Base-by-base conservation (phyloP, 441 rosid genomes). In the Adansonia grandidieri region DNA sequence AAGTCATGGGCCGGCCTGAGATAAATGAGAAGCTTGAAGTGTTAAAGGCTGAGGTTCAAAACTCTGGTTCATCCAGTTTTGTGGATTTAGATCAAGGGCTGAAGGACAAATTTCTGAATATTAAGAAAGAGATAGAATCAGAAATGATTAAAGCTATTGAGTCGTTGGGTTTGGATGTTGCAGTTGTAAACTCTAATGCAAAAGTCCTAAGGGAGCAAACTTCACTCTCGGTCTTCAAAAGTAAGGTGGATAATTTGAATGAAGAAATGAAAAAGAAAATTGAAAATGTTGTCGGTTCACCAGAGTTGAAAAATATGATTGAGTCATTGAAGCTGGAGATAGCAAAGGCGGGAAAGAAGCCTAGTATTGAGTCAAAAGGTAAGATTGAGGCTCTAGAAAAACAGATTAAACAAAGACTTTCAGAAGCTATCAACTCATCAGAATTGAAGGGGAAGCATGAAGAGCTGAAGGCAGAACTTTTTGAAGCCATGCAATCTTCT, bases 11-110 rank as follows among this genome's bases (percentile, higher is more conserved):
- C 80, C 85, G 81, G 47, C 86, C 95, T 28, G 91, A 90, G 63
- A 82, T 90, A 32, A 89, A 84, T 86, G 91, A 91, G 75, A 92
- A 88, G 81, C 73, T 93, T 40, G 94, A 92, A 74, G 87, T 88
- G 37, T 7, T 95, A 60, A 81, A 85, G 85, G 93, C 86, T 22
- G 90, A 86, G 84, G 76, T 90, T 22, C 82, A 82, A 32, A 82
- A 64, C 78, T 80, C 87, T 11, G 91, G 90, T 14, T 90, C 81
- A 58, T 90, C 91, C 17, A 81, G 80, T 77, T 83, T 86, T 37
- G 89, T 77, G 10, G 93, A 89, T 78, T 80, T 88, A 67, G 90
- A 91, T 61, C 85, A 82, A 81, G 89, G 64, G 32, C 85, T 89
- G 79, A 91, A 82, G 83, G 92, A 87, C 75, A 91, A 78, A 45